Evolutionary conservation across 306 rosid species (phyloP), one percentile per base, ranked within the genome.

Genomic region (Acacia crassicarpa): DNA sequence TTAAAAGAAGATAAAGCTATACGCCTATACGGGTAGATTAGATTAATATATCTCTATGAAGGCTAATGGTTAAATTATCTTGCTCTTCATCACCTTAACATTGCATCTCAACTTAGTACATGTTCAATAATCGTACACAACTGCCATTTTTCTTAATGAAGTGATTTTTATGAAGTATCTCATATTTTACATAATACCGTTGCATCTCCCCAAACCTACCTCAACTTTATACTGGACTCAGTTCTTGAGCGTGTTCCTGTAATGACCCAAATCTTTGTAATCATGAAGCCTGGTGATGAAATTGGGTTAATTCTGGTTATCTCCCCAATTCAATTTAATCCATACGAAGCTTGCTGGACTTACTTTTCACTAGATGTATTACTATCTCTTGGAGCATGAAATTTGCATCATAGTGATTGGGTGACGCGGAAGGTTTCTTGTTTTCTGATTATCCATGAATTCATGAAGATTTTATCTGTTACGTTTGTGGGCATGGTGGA

Each of bases 191-290:
- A 27, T 38, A 46, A 27, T 73, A 23, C 66, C 9, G 12, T 32
- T 48, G 43, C 30, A 30, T 78, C 62, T 69, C 66, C 77, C 23
- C 32, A 41, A 27, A 63, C 32, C 8, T 33, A 51, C 72, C 53
- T 63, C 56, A 79, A 74, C 81, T 46, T 38, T 48, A 13, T 35
- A 22, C 27, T 63, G 66, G 48, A 46, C n/a, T 73, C 45, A 27
- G 27, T 67, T 72, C 67, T 79, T 68, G 78, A 41, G 44, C 46
- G 19, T 35, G 76, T 86, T 77, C 73, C 43, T 27, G 49, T 59
- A 69, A 49, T 17, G 66, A 40, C 33, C 75, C 54, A 35, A 23
- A 23, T 49, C 59, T 77, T 77, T 80, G 67, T 40, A 41, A 41
- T n/a, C 61, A 41, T 35, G 58, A 77, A 74, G 35, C 63, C 66